Conservation (phyloP, 2,329 filamentous ascomycete genomes). For the Cercospora brassicicola region DNA sequence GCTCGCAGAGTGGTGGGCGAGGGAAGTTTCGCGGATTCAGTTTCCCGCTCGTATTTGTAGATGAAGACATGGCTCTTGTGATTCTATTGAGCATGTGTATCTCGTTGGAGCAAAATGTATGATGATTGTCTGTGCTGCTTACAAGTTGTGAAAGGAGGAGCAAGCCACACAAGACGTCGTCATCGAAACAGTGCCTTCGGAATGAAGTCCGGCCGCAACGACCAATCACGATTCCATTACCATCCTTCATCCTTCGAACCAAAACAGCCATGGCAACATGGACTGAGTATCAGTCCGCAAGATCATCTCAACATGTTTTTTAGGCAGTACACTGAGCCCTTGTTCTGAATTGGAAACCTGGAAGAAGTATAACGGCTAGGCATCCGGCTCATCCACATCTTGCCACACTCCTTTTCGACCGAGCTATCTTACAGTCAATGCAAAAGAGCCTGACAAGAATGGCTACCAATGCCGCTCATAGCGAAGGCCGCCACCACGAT, state of each 20-base stretch:
- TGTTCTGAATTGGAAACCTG: neutral
- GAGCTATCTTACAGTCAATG: constrained; percentile 3
- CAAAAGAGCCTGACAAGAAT: constrained; percentile 5
- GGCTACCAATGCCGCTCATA: neutral
- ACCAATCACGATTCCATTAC: neutral
- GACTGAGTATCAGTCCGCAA: neutral
- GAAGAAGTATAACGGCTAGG: neutral
- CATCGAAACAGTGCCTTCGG: neutral
- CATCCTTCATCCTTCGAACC: neutral
- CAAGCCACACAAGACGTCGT: neutral
- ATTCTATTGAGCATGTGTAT: constrained; percentile 11
- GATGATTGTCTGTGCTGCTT: neutral
- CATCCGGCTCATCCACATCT: neutral
- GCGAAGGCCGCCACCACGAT: constrained; percentile 3
- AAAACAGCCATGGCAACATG: neutral
- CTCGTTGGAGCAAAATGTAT: neutral
- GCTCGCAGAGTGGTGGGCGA: constrained; percentile 59
- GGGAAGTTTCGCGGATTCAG: constrained; percentile 61
- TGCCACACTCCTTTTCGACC: neutral
- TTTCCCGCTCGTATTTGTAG: constrained; percentile 33
- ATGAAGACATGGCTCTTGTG: constrained; percentile 27
- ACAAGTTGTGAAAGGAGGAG: neutral
- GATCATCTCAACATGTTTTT: neutral
- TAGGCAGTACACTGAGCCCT: too few species aligned
- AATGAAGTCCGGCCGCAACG: neutral